These are phyloP conservation scores for Dimargaris xerosporica DNA, from an alignment of 192 early-diverging fungal genomes.

Conservation along the genomic window DNA sequence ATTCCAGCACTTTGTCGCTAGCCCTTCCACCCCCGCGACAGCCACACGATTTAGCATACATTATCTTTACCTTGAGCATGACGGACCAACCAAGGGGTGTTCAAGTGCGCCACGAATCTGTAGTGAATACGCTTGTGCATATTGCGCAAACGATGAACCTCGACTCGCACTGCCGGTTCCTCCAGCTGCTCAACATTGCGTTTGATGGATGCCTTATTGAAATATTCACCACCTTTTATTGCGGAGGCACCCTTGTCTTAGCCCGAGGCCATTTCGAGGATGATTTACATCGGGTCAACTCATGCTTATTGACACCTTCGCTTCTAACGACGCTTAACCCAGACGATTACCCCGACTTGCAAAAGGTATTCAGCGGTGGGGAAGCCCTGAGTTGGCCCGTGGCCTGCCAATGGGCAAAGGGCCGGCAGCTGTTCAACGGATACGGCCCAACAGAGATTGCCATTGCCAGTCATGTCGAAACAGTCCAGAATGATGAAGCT, in stretches of 20 bases:
- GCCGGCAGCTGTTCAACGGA: neutral
- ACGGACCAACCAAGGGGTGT: conserved; percentile 7
- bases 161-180: neutral
- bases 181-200: neutral
- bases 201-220: neutral
- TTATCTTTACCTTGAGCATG: conserved; percentile 1
- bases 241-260: neutral
- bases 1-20: neutral
- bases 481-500: neutral
- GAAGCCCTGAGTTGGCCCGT: neutral
- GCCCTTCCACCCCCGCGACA: neutral
- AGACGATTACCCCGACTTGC: neutral
- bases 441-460: conserved; percentile 6
- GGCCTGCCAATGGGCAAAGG: neutral
- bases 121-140: neutral
- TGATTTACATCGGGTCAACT: neutral
- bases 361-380: neutral
- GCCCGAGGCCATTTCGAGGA: neutral
- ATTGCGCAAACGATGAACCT: too few relatives aligned
- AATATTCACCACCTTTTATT: neutral
- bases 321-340: neutral
- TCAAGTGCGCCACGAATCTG: neutral
- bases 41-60: neutral
- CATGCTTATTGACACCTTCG: neutral
- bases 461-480: neutral